phyloP scores from a whole-genome alignment of 2,329 filamentous ascomycete genomes.

The Colletotrichum tofieldiae region DNA sequence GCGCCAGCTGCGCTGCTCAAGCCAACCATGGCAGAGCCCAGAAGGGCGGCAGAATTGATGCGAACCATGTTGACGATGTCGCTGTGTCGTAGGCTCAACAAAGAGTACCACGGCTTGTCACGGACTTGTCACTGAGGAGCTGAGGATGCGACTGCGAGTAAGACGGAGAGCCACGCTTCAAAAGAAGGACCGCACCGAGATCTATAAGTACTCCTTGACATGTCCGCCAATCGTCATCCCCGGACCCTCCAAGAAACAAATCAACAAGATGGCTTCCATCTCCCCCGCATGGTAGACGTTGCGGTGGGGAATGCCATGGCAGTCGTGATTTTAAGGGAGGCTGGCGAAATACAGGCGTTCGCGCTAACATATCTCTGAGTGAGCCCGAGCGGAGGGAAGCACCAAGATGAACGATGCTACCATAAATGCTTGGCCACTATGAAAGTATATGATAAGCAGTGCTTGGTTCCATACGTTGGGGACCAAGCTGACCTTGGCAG shows the following conservation, averaged over 20 bases:
- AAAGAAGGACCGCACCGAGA: background rate
- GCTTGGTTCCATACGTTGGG: slow-evolving; percentile 24
- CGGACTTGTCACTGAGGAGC: slow-evolving; percentile 3
- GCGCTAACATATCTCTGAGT: background rate
- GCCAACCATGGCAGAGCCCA: slow-evolving; percentile 45
- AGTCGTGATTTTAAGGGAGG: slow-evolving; percentile 15
- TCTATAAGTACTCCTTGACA: slow-evolving; percentile 12
- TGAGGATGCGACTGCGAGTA: background rate
- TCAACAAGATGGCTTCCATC: slow-evolving; percentile 1
- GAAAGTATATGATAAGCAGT: slow-evolving; percentile 19
- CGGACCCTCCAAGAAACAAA: background rate
- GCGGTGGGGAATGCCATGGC: slow-evolving; percentile 26
- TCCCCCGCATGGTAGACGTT: slow-evolving; percentile 13
- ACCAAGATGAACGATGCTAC: slow-evolving; percentile 10
- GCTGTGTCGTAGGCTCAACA: background rate
- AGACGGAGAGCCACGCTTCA: background rate
- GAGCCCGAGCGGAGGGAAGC: slow-evolving; percentile 25
- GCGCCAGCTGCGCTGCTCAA: slow-evolving; percentile 45
- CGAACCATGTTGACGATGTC: slow-evolving; percentile 45
- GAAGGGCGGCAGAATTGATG: slow-evolving; percentile 39
- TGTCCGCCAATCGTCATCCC: background rate
- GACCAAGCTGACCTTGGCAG: slow-evolving; percentile 22
- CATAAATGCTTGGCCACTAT: slow-evolving; percentile 14
- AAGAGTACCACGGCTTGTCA: slow-evolving; percentile 15
- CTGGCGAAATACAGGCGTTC: slow-evolving; percentile 24